Evolutionary conservation across 2,329 filamentous ascomycete genomes (phyloP).

Genomic region (Exophiala calicioides): DNA sequence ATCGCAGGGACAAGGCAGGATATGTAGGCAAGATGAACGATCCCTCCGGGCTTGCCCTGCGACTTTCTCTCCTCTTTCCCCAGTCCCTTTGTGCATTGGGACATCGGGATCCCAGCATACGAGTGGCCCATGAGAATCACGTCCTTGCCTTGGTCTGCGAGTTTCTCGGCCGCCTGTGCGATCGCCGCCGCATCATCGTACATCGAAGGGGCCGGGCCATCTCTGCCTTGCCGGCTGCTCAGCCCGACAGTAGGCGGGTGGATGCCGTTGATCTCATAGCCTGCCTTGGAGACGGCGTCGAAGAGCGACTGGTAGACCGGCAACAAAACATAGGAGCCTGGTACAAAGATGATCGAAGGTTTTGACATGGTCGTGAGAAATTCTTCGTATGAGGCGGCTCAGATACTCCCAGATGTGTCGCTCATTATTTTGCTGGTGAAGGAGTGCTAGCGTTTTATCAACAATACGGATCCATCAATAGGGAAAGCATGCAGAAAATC

Average conservation of each 20-base stretch:
- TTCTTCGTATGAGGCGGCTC: not conserved
- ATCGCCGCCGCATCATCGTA: slow-evolving; percentile 36
- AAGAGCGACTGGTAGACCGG: not conserved
- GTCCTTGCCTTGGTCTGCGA: slow-evolving; percentile 38
- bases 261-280: slow-evolving; percentile 1
- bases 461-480: too few species aligned
- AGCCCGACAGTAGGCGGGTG: not conserved
- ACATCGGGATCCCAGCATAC: slow-evolving; percentile 38
- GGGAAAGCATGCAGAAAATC: too few species aligned
- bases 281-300: not conserved
- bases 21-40: slow-evolving; percentile 37
- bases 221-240: not conserved
- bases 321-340: slow-evolving; percentile 1
- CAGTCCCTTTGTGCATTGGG: slow-evolving; percentile 35
- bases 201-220: slow-evolving; percentile 30
- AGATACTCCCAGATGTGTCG: not conserved
- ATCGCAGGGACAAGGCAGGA: slow-evolving; percentile 37
- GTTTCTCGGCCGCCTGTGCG: slow-evolving; percentile 26
- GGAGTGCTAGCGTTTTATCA: not conserved
- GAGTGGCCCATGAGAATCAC: slow-evolving; percentile 40
- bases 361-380: not conserved
- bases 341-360: not conserved
- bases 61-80: slow-evolving; percentile 34
- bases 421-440: not conserved
- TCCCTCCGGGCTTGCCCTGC: slow-evolving; percentile 35